Percentiles rank a stretch among this genome's conserved stretches.
Conservation (phyloP, 1,284 basidiomycete species). For the Jaminaea rosea region DNA sequence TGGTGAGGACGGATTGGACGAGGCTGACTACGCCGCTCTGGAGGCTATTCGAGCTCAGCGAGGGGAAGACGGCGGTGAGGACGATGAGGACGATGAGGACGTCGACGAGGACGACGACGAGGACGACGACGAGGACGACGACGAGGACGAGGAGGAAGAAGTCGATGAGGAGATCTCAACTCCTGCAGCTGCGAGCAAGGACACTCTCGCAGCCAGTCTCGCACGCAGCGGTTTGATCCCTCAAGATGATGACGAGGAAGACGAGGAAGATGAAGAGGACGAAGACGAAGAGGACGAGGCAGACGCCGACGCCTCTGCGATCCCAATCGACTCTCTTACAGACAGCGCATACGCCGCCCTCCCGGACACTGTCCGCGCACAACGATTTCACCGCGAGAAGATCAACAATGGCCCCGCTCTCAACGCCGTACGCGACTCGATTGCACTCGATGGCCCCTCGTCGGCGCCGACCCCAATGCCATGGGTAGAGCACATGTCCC, state of each 20-base stretch:
- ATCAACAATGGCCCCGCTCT: slow-evolving; percentile 39
- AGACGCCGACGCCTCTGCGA: slow-evolving; percentile 8
- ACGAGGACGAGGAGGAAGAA: slow-evolving; percentile 10
- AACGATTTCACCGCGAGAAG: slow-evolving; percentile 33
- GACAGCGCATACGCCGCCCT: slow-evolving; percentile 17
- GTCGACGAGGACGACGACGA: slow-evolving; percentile 19
- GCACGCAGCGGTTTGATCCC: slow-evolving; percentile 35
- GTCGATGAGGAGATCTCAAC: slow-evolving; percentile 11
- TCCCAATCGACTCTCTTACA: slow-evolving; percentile 7
- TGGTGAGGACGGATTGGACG: slow-evolving; percentile 37
- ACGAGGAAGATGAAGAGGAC: slow-evolving; percentile 23
- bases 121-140: slow-evolving; percentile 16
- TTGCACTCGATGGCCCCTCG: slow-evolving; percentile 27
- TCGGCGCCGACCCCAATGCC: slow-evolving; percentile 22
- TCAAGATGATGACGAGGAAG: slow-evolving; percentile 18
- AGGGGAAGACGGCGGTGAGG: slow-evolving; percentile 16
- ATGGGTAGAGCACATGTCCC: slow-evolving; percentile 43
- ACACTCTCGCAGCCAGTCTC: slow-evolving; percentile 39
- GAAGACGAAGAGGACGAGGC: slow-evolving; percentile 22
- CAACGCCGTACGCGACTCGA: slow-evolving; percentile 26
- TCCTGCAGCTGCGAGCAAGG: slow-evolving; percentile 11
- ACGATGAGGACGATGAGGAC: slow-evolving; percentile 19
- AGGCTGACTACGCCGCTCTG: slow-evolving; percentile 33
- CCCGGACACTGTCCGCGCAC: slow-evolving; percentile 31
- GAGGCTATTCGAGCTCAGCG: slow-evolving; percentile 19